Percentiles rank a stretch among this genome's conserved stretches.
Evolutionary conservation across 140 eudicot genomes (phyloP).

Genomic region (Stevia rebaudiana): DNA sequence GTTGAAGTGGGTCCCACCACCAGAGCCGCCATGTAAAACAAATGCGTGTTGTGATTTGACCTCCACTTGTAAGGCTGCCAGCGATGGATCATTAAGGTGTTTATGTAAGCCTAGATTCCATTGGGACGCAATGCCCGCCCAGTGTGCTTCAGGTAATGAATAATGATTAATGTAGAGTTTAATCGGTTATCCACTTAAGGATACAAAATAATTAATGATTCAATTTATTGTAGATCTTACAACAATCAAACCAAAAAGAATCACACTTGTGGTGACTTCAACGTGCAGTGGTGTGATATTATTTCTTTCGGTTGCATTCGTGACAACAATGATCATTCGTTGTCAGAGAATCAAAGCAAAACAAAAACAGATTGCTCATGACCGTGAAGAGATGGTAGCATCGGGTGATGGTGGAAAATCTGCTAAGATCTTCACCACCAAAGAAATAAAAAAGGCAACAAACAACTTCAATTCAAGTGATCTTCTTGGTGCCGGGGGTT

Average conservation of each 20-base stretch:
- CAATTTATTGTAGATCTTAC: constrained; percentile 4
- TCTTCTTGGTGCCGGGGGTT: constrained; percentile 56
- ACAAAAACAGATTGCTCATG: too few species aligned
- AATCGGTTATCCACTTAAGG: too few species aligned
- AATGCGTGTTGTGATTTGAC: constrained; percentile 53
- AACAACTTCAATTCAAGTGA: constrained; percentile 36
- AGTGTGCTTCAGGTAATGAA: constrained; percentile 46
- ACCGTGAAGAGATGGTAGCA: too few species aligned
- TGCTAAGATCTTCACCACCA: constrained; percentile 44
- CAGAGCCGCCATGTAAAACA: constrained; percentile 43
- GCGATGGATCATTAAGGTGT: constrained; percentile 40
- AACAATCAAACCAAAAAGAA: constrained; percentile 37
- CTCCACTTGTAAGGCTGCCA: constrained; percentile 40
- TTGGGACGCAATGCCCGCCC: constrained; percentile 46
- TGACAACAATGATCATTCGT: constrained; percentile 17
- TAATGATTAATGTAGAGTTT: too few species aligned
- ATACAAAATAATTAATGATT: too few species aligned
- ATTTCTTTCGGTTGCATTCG: constrained; percentile 28
- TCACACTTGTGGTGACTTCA: constrained; percentile 12
- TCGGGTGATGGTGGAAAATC: constrained; percentile 12
- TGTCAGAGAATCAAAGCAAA: too few species aligned
- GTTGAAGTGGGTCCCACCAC: constrained; percentile 45
- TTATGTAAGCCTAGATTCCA: constrained; percentile 18
- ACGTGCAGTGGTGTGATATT: constrained; percentile 31
- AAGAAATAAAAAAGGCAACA: constrained; percentile 55